Evolutionary conservation across 164 flowering plant genomes (phyloP).

Genomic region (Piper longum): DNA sequence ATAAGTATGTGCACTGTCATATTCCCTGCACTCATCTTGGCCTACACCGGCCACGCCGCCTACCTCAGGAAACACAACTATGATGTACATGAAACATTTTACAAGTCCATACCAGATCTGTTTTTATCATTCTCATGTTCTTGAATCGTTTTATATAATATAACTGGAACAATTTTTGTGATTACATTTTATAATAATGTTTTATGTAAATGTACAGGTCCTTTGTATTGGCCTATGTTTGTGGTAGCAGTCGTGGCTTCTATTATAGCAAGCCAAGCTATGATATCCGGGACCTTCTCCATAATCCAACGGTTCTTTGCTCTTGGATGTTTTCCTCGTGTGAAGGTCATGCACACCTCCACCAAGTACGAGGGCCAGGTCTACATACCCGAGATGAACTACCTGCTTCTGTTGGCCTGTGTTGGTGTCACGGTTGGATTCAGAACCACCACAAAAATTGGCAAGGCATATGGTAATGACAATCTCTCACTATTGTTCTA

Average conservation of each 20-base stretch:
- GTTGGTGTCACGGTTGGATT: slow-evolving; percentile 45
- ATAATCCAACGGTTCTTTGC: slow-evolving; percentile 49
- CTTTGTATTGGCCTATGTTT: slow-evolving; percentile 61
- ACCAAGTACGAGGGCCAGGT: slow-evolving; percentile 26
- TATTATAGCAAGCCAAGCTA: slow-evolving; percentile 66
- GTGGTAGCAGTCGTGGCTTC: slow-evolving; percentile 52
- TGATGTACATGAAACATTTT: slow-evolving; percentile 32
- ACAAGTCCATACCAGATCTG: slow-evolving; percentile 48
- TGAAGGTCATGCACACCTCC: slow-evolving; percentile 47
- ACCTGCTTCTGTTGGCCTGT: slow-evolving; percentile 50
- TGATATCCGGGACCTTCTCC: slow-evolving; percentile 54
- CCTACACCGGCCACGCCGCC: slow-evolving; percentile 63
- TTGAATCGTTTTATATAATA: not conserved
- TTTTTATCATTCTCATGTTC: not conserved
- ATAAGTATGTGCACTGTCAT: slow-evolving; percentile 40
- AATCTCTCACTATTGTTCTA: not conserved
- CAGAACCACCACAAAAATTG: slow-evolving; percentile 38
- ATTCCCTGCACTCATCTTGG: slow-evolving; percentile 44
- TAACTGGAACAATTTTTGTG: not conserved
- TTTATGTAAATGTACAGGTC: slow-evolving; percentile 14
- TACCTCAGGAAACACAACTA: slow-evolving; percentile 34
- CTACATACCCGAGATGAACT: slow-evolving; percentile 46
- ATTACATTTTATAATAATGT: not conserved
- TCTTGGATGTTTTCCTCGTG: slow-evolving; percentile 53
- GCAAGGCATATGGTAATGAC: slow-evolving; percentile 64